Conservation (phyloP, 768 basidiomycete species). For the Suillus plorans region DNA sequence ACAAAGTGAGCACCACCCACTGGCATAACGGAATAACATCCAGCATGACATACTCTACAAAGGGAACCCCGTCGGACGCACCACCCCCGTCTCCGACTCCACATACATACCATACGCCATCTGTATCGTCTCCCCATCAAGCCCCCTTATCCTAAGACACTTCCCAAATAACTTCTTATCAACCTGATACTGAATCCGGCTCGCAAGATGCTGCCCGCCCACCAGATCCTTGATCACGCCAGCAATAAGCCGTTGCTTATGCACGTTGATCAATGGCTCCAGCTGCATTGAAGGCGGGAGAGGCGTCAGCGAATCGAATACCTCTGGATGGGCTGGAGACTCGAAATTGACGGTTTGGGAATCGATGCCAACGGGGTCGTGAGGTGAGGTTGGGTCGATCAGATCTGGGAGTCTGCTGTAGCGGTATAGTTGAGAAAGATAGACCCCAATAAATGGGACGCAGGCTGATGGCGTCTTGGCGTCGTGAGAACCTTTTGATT, state of each 20-base stretch:
- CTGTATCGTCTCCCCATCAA: conserved; percentile 56
- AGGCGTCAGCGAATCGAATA: conserved; percentile 69
- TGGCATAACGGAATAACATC: not conserved
- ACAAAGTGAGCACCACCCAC: not conserved
- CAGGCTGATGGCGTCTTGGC: conserved; percentile 54
- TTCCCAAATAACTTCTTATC: conserved; percentile 78
- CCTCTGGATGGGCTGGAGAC: conserved; percentile 72
- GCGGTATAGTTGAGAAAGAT: conserved; percentile 68
- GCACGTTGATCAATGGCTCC: conserved; percentile 85
- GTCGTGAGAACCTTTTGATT: conserved; percentile 34
- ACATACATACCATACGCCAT: conserved; percentile 42
- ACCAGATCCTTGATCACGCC: conserved; percentile 79
- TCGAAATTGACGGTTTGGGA: conserved; percentile 62
- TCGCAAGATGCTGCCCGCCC: conserved; percentile 80
- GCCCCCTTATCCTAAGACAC: conserved; percentile 68
- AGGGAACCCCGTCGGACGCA: conserved; percentile 18
- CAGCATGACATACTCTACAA: conserved; percentile 12
- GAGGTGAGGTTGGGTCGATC: conserved; percentile 80
- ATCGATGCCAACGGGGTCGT: conserved; percentile 65
- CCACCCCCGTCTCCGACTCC: conserved; percentile 15
- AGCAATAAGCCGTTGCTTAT: conserved; percentile 83
- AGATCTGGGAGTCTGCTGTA: conserved; percentile 72
- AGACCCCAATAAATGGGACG: conserved; percentile 71
- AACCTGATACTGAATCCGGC: conserved; percentile 63
- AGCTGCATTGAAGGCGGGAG: conserved; percentile 78